Percentiles rank a stretch among this genome's conserved stretches.
phyloP scores from a whole-genome alignment of 1,284 basidiomycete genomes.

The Moesziomyces globuligerus region DNA sequence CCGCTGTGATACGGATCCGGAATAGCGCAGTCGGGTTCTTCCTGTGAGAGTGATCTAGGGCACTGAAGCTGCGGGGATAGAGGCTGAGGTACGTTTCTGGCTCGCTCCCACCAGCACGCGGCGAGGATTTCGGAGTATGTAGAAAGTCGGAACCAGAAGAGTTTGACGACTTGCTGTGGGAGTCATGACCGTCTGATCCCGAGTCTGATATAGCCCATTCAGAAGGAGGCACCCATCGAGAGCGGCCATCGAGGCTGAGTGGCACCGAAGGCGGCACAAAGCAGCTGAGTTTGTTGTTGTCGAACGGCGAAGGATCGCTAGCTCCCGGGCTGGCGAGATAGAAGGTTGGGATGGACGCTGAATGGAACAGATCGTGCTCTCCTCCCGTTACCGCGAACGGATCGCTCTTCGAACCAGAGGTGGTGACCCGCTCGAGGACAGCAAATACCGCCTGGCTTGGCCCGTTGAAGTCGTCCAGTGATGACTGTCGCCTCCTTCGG shows the following conservation, averaged over 20 bases:
- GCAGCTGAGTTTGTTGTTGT: slow-evolving; percentile 5
- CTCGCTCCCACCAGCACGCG: slow-evolving; percentile 1
- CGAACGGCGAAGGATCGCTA: slow-evolving; percentile 25
- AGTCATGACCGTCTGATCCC: not conserved
- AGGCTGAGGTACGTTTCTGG: slow-evolving; percentile 8
- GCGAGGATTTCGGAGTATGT: slow-evolving; percentile 10
- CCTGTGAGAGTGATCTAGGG: too few species aligned
- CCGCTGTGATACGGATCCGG: slow-evolving; percentile 11
- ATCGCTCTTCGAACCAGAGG: not conserved
- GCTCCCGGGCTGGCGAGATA: slow-evolving; percentile 24
- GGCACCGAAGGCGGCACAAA: slow-evolving; percentile 9
- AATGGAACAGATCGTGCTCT: not conserved
- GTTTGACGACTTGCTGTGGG: slow-evolving; percentile 5
- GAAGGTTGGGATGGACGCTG: not conserved
- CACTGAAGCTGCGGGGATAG: not conserved
- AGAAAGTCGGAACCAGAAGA: slow-evolving; percentile 16
- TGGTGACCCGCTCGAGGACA: slow-evolving; percentile 3
- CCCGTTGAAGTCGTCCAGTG: not conserved
- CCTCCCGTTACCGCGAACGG: too few species aligned
- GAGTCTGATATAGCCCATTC: slow-evolving; percentile 18
- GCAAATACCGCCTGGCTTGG: slow-evolving; percentile 8
- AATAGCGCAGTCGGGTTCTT: too few species aligned
- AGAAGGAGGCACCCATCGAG: slow-evolving; percentile 16
- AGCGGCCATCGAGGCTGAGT: slow-evolving; percentile 6
- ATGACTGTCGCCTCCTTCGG: slow-evolving; percentile 9